phyloP scores from a whole-genome alignment of 306 rosid genomes.

The Astragalus membranaceus region DNA sequence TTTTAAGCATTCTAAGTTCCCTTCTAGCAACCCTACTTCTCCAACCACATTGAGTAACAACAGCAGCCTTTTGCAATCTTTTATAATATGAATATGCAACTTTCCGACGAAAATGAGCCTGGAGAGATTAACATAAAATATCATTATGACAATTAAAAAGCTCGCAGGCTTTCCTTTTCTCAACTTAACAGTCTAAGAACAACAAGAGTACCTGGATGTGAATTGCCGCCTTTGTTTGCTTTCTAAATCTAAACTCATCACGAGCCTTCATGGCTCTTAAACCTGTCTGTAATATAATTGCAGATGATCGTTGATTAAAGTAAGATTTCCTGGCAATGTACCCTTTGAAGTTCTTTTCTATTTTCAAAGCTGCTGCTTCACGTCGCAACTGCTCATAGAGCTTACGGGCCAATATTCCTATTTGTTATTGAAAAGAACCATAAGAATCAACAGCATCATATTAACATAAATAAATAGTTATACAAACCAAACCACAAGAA shows the following conservation, averaged over 20 bases:
- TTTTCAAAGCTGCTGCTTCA: constrained; percentile 89
- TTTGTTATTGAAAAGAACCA: constrained; percentile 27
- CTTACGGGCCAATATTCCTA: constrained; percentile 78
- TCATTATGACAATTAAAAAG: constrained; percentile 8
- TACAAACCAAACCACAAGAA: background rate
- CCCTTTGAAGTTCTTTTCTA: constrained; percentile 74
- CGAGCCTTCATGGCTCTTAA: constrained; percentile 98
- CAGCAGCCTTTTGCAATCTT: constrained; percentile 73
- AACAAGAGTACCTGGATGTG: constrained; percentile 56
- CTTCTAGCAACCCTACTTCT: constrained; percentile 87
- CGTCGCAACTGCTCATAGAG: constrained; percentile 69
- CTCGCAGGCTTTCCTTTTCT: constrained; percentile 11
- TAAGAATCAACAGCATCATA: constrained; percentile 1
- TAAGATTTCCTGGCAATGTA: constrained; percentile 59
- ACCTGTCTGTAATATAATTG: constrained; percentile 83
- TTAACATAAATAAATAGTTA: constrained; percentile 23
- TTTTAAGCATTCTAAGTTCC: constrained; percentile 92
- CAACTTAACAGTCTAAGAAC: constrained; percentile 8
- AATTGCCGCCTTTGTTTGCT: constrained; percentile 90
- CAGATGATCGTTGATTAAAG: constrained; percentile 43
- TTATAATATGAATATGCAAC: constrained; percentile 69
- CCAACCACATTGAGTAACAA: constrained; percentile 95
- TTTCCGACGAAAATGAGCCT: constrained; percentile 77
- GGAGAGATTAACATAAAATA: constrained; percentile 23
- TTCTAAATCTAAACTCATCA: constrained; percentile 93